A percentile compares a stretch with the other conserved stretches of the same genome.
Conservation (phyloP, 305 asterid genomes). For the Solanum hybrid region DNA sequence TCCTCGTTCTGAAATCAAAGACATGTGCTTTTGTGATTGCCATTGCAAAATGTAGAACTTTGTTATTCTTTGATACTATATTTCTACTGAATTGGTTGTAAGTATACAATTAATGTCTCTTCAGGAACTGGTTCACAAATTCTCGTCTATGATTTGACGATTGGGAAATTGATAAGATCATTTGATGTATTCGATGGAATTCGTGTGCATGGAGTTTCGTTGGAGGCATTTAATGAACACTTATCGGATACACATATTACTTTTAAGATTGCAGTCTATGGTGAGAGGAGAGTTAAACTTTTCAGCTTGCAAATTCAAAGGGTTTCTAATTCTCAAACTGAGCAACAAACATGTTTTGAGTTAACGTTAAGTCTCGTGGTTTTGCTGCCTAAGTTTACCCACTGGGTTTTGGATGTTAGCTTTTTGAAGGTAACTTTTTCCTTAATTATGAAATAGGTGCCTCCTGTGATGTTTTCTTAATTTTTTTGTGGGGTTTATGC, state of each 20-base stretch:
- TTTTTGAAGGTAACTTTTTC: constrained; percentile 45
- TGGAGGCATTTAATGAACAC: constrained; percentile 24
- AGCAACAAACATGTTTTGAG: constrained; percentile 2
- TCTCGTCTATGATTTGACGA: constrained; percentile 45
- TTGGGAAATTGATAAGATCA: constrained; percentile 35
- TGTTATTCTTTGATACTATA: neutral
- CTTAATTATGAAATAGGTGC: neutral
- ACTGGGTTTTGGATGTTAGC: constrained; percentile 86
- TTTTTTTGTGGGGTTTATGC: neutral
- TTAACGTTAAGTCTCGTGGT: constrained; percentile 35
- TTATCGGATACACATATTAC: constrained; percentile 12
- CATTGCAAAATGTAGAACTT: neutral
- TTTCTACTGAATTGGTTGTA: neutral
- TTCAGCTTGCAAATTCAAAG: constrained; percentile 37
- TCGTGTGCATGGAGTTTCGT: constrained; percentile 80
- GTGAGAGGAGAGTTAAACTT: constrained; percentile 87
- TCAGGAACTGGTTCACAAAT: constrained; percentile 90
- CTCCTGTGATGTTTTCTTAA: neutral
- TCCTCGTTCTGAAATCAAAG: neutral
- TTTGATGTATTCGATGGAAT: constrained; percentile 75
- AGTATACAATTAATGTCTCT: neutral
- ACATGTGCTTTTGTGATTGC: neutral
- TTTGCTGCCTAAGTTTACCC: constrained; percentile 53
- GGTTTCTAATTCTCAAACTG: constrained; percentile 6
- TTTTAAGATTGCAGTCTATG: constrained; percentile 49